These are phyloP conservation scores for Pseudozyma tsukubaensis DNA, from an alignment of 1,284 basidiomycete genomes.

Conservation along the genomic window DNA sequence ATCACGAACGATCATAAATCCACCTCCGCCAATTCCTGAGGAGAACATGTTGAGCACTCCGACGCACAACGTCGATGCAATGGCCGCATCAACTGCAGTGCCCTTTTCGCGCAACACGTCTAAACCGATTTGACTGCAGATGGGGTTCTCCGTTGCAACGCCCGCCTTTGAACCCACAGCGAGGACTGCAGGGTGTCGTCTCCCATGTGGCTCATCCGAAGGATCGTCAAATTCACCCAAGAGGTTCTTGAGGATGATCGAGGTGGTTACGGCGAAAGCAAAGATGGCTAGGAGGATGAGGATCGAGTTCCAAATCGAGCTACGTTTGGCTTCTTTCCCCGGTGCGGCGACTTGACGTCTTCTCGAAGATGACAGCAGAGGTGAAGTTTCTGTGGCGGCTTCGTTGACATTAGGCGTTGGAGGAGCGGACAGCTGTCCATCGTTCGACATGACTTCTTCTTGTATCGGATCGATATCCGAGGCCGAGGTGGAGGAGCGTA, in stretches of 20 bases:
- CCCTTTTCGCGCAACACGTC: conserved; percentile 76
- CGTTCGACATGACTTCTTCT: conserved; percentile 34
- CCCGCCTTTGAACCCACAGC: conserved; percentile 46
- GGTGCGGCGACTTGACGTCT: neutral
- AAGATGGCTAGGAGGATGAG: conserved; percentile 48
- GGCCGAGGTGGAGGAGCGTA: conserved; percentile 18
- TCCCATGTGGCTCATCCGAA: conserved; percentile 29
- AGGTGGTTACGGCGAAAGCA: conserved; percentile 28
- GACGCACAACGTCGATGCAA: conserved; percentile 73
- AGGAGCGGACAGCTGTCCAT: conserved; percentile 19
- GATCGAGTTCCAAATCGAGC: conserved; percentile 28
- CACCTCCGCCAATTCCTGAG: conserved; percentile 70
- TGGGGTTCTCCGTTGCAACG: conserved; percentile 55
- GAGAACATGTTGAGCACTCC: conserved; percentile 69
- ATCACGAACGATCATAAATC: conserved; percentile 59
- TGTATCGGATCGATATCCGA: conserved; percentile 32
- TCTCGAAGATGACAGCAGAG: conserved; percentile 15
- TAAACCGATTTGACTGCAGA: conserved; percentile 51
- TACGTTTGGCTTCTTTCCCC: conserved; percentile 11
- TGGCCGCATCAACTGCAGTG: conserved; percentile 88
- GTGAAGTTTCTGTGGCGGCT: conserved; percentile 18
- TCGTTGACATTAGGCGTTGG: no score
- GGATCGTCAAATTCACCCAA: conserved; percentile 34
- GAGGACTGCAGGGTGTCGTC: conserved; percentile 46
- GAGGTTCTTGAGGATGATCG: conserved; percentile 45